Evolutionary conservation across 2,329 filamentous ascomycete species (phyloP).

Genomic region (Aspergillus awamori): DNA sequence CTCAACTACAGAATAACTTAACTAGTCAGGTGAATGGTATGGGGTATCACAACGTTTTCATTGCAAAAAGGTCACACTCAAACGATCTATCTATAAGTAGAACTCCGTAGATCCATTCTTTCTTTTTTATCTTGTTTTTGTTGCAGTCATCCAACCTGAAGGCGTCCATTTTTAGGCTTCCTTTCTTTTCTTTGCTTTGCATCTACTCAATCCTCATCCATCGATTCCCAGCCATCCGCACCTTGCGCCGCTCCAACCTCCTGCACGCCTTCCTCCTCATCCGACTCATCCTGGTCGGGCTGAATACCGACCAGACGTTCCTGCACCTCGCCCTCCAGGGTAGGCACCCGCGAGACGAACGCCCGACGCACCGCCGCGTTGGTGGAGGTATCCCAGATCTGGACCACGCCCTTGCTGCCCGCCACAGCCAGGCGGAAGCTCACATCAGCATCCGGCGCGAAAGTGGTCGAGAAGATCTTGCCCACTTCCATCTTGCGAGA

Average conservation of each 20-base stretch:
- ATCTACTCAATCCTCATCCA: constrained; percentile 53
- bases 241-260: constrained; percentile 54
- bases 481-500: constrained; percentile 90
- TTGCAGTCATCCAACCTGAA: not conserved
- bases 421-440: constrained; percentile 91
- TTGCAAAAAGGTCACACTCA: constrained; percentile 10
- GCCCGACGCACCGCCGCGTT: constrained; percentile 82
- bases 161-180: not conserved
- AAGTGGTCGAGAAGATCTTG: constrained; percentile 87
- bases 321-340: constrained; percentile 62
- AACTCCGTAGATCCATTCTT: not conserved
- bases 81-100: constrained; percentile 1
- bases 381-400: constrained; percentile 96
- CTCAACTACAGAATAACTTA: not conserved
- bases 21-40: not conserved
- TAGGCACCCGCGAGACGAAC: constrained; percentile 73
- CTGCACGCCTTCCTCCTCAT: constrained; percentile 62
- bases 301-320: constrained; percentile 79
- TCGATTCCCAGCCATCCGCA: constrained; percentile 57
- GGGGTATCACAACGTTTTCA: constrained; percentile 28
- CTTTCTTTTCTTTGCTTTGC: no score
- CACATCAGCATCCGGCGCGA: constrained; percentile 87
- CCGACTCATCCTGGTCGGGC: constrained; percentile 66
- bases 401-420: constrained; percentile 87
- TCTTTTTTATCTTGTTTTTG: no score